Base-by-base conservation (phyloP, 768 basidiomycete genomes). In the Ramaria rubella region DNA sequence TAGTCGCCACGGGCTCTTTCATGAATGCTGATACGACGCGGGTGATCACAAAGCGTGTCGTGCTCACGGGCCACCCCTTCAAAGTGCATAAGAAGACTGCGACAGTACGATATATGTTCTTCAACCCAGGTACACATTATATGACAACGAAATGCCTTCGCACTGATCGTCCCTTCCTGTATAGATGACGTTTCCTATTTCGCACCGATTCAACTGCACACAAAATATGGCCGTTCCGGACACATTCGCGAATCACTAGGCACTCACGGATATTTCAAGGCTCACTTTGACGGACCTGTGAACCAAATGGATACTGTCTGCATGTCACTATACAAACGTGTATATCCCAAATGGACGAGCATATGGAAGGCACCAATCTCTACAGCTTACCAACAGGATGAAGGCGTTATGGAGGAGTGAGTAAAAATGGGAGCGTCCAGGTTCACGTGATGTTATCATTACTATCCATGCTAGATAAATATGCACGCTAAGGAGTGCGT, bases 41-140 rank as follows among this genome's bases (percentile, higher is more conserved):
- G 23, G 79, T 97, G 67, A 80, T 94, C 58, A 85, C 92, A 44
- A 99, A 99, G 70, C 85, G 95, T n/a, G 81, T 95, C 69, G 80
- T 97, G 60, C 77, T 99, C 43, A 94, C 95, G 2, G 95, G 95
- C 0, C 94, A 96, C 71, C 95, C 95, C 1, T 90, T 93, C 82
- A 94, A 94, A 66, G 85, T 97, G 1, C 94, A 98, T 78, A 92
- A 93, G 68, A 94, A 92, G 76, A 92, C 91, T 5, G 95, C 94
- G 2, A 98, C 95, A 5, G 85, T 99, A 63, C 86, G 95, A 55
- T 98, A 97, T 75, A 90, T 99, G 91, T 98, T 98, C 75, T 98
- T 99, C 80, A 87, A 94, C 69, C 64, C 85, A 38, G 87, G 87
- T 88, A 61, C 29, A 55, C 38, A 30, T 46, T 14, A n/a, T 15